Percentiles rank a stretch among this genome's conserved stretches.
These are phyloP conservation scores for Aspergillus olivimuriae DNA, from an alignment of 495 filamentous ascomycete genomes.

Conservation along the genomic window DNA sequence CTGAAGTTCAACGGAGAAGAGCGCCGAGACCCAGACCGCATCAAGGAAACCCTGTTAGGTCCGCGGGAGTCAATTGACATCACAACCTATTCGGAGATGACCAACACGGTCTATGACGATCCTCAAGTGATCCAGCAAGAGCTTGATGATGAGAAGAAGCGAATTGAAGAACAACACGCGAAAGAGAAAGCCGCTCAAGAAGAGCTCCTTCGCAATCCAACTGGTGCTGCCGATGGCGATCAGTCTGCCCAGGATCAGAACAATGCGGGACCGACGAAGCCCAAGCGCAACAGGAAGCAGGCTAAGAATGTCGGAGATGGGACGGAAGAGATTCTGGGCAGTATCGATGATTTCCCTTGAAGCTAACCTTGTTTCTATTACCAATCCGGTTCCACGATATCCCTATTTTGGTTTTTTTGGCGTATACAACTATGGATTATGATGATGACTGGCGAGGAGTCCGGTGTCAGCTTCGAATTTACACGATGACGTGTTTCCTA, in stretches of 20 bases:
- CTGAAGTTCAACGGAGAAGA: slow-evolving; percentile 92
- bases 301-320: slow-evolving; percentile 29
- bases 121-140: slow-evolving; percentile 51
- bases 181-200: slow-evolving; percentile 51
- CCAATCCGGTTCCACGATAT: neutral
- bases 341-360: slow-evolving; percentile 36
- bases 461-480: neutral
- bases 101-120: slow-evolving; percentile 48
- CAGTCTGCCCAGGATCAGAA: slow-evolving; percentile 30
- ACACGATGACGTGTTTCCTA: neutral
- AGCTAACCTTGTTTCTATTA: slow-evolving; percentile 1
- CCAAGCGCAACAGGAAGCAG: slow-evolving; percentile 34
- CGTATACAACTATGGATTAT: too few species aligned
- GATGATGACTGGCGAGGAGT: neutral
- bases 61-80: slow-evolving; percentile 57
- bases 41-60: slow-evolving; percentile 62
- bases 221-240: slow-evolving; percentile 26
- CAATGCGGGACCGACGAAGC: slow-evolving; percentile 24
- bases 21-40: slow-evolving; percentile 57
- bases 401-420: neutral
- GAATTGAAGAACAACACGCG: slow-evolving; percentile 59
- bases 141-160: slow-evolving; percentile 65
- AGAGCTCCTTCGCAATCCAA: slow-evolving; percentile 42
- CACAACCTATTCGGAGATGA: slow-evolving; percentile 57
- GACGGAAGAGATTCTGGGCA: slow-evolving; percentile 37